phyloP scores from a whole-genome alignment of 73 alveolate species.

The Loxodes magnus region DNA sequence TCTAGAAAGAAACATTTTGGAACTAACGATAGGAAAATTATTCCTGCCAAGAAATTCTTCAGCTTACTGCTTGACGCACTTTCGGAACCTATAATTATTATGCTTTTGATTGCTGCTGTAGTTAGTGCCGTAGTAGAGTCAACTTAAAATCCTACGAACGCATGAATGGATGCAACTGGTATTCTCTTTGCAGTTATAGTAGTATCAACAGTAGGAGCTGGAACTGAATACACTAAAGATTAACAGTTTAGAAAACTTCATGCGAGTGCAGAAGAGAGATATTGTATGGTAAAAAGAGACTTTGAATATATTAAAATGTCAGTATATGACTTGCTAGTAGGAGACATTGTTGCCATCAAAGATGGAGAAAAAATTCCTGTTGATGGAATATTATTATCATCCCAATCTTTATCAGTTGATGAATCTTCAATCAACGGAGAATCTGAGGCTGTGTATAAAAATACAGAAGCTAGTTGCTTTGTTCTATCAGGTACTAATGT shows the following conservation, averaged over 20 bases:
- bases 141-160: too few relatives aligned
- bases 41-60: too few relatives aligned
- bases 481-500: conserved; percentile 71
- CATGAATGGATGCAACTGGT: too few relatives aligned
- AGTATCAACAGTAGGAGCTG: too few relatives aligned
- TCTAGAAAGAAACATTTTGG: too few relatives aligned
- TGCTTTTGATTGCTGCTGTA: too few relatives aligned
- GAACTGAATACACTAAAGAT: conserved; percentile 46
- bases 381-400: conserved; percentile 77
- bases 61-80: too few relatives aligned
- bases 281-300: conserved; percentile 61
- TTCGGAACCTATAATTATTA: too few relatives aligned
- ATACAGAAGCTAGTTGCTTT: conserved; percentile 59
- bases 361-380: conserved; percentile 89
- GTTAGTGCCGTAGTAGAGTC: too few relatives aligned
- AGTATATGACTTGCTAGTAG: conserved; percentile 73
- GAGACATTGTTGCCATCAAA: conserved; percentile 68
- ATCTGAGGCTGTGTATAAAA: conserved; percentile 70
- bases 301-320: conserved; percentile 60
- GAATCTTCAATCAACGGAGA: conserved; percentile 91
- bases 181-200: too few relatives aligned
- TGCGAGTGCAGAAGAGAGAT: conserved; percentile 51
- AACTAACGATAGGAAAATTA: too few relatives aligned
- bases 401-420: conserved; percentile 49
- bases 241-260: conserved; percentile 45